phyloP scores from a whole-genome alignment of 345 rosid genomes.

The Erysimum cheiranthoides region DNA sequence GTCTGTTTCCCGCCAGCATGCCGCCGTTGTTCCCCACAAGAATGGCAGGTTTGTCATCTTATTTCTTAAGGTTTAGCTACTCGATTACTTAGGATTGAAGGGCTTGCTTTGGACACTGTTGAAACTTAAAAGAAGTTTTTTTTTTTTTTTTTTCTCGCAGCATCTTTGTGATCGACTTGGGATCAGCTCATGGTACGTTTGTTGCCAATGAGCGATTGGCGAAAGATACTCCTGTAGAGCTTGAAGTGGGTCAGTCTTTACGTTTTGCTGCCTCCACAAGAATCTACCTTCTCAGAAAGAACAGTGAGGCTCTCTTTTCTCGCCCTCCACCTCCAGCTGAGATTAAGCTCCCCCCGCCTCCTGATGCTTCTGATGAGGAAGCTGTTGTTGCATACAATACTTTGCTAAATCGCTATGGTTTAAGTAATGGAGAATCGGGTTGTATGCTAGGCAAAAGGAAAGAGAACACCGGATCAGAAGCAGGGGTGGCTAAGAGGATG shows the following conservation, averaged over 20 bases:
- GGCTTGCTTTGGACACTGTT: not conserved
- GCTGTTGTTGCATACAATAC: conserved; percentile 87
- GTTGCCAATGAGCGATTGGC: conserved; percentile 88
- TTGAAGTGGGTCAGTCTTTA: conserved; percentile 85
- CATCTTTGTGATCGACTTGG: conserved; percentile 83
- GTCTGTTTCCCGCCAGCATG: conserved; percentile 70
- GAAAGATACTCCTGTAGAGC: conserved; percentile 82
- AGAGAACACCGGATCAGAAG: conserved; percentile 67
- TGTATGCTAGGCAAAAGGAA: conserved; percentile 49
- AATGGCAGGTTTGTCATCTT: conserved; percentile 41
- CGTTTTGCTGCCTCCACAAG: conserved; percentile 95
- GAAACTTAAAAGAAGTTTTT: not conserved
- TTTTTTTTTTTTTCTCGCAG: conserved; percentile 42
- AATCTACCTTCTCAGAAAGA: conserved; percentile 78
- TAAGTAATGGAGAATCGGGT: conserved; percentile 50
- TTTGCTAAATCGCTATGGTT: conserved; percentile 76
- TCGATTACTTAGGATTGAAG: too few species aligned
- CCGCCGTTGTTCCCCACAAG: conserved; percentile 60
- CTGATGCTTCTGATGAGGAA: conserved; percentile 87
- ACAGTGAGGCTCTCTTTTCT: conserved; percentile 78
- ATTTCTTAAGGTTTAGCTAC: not conserved
- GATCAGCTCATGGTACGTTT: conserved; percentile 92
- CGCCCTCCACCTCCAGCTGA: conserved; percentile 63
- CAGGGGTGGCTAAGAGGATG: conserved; percentile 63
- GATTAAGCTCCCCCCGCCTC: conserved; percentile 75